Evolutionary conservation across 2,329 filamentous ascomycete species (phyloP).

Genomic region (Ophiobolus disseminans): DNA sequence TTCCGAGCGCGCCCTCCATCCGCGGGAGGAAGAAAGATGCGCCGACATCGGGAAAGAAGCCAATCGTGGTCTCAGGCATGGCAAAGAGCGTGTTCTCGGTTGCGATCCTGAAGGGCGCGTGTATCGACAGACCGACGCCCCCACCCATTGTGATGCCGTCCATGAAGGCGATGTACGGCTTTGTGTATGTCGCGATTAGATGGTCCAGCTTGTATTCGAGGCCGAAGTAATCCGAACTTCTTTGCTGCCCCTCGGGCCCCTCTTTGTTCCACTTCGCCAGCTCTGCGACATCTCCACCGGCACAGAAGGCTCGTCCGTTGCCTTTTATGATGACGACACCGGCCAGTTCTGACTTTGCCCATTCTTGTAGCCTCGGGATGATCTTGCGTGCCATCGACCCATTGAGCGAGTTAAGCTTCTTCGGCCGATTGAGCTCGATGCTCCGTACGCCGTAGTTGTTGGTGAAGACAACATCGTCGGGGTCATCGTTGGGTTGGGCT

Average conservation of each 20-base stretch:
- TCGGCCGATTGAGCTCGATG: slow-evolving; percentile 91
- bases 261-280: slow-evolving; percentile 77
- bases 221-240: slow-evolving; percentile 84
- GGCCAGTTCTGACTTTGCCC: slow-evolving; percentile 92
- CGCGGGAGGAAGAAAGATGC: slow-evolving; percentile 94
- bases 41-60: slow-evolving; percentile 98
- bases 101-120: slow-evolving; percentile 94
- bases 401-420: slow-evolving; percentile 91
- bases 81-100: slow-evolving; percentile 95
- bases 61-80: slow-evolving; percentile 98
- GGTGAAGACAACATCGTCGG: slow-evolving; percentile 92
- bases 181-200: slow-evolving; percentile 88
- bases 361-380: slow-evolving; percentile 84
- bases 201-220: slow-evolving; percentile 97
- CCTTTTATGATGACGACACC: slow-evolving; percentile 94
- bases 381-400: slow-evolving; percentile 97
- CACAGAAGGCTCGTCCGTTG: slow-evolving; percentile 85
- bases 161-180: slow-evolving; percentile 95
- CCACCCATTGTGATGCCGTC: slow-evolving; percentile 99
- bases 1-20: slow-evolving; percentile 85
- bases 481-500: slow-evolving; percentile 72
- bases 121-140: slow-evolving; percentile 90
- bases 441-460: slow-evolving; percentile 87
- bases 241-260: slow-evolving; percentile 72
- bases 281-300: slow-evolving; percentile 86